Conservation (phyloP, 305 asterid genomes). For the Fraxinus xanthoxyloides region DNA sequence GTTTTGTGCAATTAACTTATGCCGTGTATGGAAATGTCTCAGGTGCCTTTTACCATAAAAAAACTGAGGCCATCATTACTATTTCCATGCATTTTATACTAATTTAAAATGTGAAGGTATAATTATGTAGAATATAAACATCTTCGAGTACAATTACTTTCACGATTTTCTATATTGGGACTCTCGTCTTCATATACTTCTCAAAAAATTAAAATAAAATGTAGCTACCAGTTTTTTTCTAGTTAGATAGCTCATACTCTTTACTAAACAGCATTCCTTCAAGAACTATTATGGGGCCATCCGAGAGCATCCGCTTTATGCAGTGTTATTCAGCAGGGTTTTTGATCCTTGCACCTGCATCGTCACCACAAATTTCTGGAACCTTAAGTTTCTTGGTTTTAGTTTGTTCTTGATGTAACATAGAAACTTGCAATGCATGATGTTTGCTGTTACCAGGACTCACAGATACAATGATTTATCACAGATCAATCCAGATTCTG, state of each 20-base stretch:
- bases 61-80: background rate
- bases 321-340: background rate
- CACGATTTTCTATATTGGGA: background rate
- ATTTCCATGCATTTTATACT: background rate
- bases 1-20: background rate
- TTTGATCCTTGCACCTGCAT: background rate
- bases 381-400: background rate
- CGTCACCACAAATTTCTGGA: background rate
- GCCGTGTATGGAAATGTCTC: background rate
- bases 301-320: background rate
- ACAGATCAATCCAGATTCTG: constrained; percentile 95
- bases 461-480: constrained; percentile 9
- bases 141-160: background rate
- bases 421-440: constrained; percentile 1
- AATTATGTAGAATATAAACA: background rate
- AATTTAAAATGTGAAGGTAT: background rate
- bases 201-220: background rate
- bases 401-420: background rate
- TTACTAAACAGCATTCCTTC: background rate
- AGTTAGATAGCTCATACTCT: background rate
- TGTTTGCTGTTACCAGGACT: constrained; percentile 6
- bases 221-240: background rate
- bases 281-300: background rate
- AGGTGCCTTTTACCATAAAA: background rate
- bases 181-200: background rate